Conservation (phyloP, 192 early-diverging fungal species). For the Podila verticillata region DNA sequence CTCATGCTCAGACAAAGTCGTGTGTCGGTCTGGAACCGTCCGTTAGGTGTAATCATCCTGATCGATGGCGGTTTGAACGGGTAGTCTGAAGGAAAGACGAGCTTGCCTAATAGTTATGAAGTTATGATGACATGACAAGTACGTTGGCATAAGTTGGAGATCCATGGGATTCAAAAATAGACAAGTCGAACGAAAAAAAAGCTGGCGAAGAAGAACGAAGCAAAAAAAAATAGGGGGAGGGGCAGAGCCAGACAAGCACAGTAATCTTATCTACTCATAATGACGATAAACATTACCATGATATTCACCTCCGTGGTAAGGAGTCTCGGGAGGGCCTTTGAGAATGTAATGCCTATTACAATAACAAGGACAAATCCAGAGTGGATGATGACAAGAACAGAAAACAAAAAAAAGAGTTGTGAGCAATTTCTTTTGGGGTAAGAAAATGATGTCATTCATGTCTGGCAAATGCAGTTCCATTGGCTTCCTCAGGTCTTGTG, state of each 20-base stretch:
- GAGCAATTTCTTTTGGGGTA: not conserved
- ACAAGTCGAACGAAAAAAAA: not conserved
- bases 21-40: slow-evolving; percentile 93
- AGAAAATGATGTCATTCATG: no score
- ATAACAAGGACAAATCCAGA: no score
- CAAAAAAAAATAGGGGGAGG: not conserved
- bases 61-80: slow-evolving; percentile 93
- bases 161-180: not conserved
- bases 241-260: no score
- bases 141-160: not conserved
- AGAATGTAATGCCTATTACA: slow-evolving; percentile 92
- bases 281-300: slow-evolving; percentile 68
- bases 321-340: slow-evolving; percentile 94
- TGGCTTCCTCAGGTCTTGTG: not conserved
- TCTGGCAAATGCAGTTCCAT: no score
- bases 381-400: not conserved
- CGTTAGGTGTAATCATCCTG: slow-evolving; percentile 84
- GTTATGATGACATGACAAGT: not conserved
- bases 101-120: slow-evolving; percentile 53
- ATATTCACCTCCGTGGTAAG: slow-evolving; percentile 94
- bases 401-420: not conserved
- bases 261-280: no score
- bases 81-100: slow-evolving; percentile 95
- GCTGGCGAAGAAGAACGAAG: not conserved
- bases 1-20: slow-evolving; percentile 96